These are phyloP conservation scores for Plantago ovata DNA, from an alignment of 257 asterid genomes.

Conservation along the genomic window DNA sequence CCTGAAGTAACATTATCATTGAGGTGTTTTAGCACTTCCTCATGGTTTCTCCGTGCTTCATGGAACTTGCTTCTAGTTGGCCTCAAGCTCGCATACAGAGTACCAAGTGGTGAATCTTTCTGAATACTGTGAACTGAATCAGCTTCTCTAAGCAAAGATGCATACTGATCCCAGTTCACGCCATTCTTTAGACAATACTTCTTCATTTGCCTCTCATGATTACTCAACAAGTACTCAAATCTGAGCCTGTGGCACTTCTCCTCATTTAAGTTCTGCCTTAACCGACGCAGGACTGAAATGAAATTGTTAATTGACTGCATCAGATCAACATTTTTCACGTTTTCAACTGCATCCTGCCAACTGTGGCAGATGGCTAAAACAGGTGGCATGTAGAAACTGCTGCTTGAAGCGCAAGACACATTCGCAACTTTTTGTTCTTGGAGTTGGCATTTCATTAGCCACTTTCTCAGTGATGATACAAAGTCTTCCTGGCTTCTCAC, in stretches of 20 bases:
- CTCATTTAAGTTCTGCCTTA: not conserved
- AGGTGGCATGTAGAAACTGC: not conserved
- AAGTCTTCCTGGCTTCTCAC: conserved; percentile 13
- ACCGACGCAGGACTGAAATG: not conserved
- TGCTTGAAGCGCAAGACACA: not conserved
- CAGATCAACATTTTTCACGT: not conserved
- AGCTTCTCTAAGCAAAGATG: not conserved
- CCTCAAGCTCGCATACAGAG: not conserved
- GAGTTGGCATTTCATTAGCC: conserved; percentile 10
- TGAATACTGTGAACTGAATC: not conserved
- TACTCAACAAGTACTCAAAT: not conserved
- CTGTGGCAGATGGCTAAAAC: not conserved
- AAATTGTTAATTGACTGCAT: not conserved
- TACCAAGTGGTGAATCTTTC: not conserved
- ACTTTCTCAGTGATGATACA: conserved; percentile 8
- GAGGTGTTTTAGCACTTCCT: not conserved
- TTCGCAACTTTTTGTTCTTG: conserved; percentile 1
- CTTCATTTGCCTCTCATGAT: not conserved
- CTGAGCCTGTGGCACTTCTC: not conserved
- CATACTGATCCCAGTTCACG: not conserved
- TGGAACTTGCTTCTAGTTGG: not conserved
- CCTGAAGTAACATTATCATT: not conserved
- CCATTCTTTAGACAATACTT: not conserved
- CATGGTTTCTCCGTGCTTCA: not conserved
- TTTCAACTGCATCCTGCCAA: not conserved